phyloP scores from a whole-genome alignment of 1,284 basidiomycete genomes.

The Tylopilus sp. region DNA sequence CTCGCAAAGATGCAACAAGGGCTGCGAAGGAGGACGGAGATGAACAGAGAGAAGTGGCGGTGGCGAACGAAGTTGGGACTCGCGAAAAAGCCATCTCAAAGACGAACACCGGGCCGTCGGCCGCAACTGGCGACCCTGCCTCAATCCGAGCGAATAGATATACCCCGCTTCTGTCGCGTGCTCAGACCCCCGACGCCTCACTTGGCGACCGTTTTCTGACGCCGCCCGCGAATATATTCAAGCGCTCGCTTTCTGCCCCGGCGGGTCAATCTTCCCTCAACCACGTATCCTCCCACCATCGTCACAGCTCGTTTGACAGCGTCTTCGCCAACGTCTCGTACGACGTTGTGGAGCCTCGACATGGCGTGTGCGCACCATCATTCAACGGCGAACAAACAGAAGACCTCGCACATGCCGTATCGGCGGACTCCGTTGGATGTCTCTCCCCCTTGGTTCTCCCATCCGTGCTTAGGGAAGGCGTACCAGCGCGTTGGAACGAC shows the following conservation, averaged over 20 bases:
- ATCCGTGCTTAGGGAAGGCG: conserved; percentile 28
- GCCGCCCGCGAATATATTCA: conserved; percentile 56
- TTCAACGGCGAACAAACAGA: conserved; percentile 21
- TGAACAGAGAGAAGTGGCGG: conserved; percentile 20
- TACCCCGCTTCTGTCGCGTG: conserved; percentile 23
- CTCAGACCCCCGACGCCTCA: conserved; percentile 30
- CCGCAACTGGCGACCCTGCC: background rate
- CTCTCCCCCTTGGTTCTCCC: conserved; percentile 32
- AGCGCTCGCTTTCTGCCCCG: conserved; percentile 53
- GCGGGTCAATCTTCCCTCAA: conserved; percentile 29
- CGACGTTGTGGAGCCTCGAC: conserved; percentile 26
- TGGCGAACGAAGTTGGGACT: conserved; percentile 14
- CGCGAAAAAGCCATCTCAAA: conserved; percentile 8
- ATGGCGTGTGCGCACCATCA: conserved; percentile 10
- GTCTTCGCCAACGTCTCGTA: conserved; percentile 32
- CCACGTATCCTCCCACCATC: conserved; percentile 13
- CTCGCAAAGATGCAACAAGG: conserved; percentile 4
- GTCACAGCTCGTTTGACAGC: conserved; percentile 26
- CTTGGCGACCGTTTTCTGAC: conserved; percentile 39
- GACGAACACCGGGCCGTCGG: background rate
- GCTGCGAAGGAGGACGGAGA: conserved; percentile 20
- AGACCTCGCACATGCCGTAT: conserved; percentile 19
- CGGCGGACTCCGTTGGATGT: conserved; percentile 22
- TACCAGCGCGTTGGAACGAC: conserved; percentile 35
- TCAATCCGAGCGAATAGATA: conserved; percentile 5